Percentiles rank a stretch among this genome's conserved stretches.
Conservation (phyloP, 352 stramenopile species). For the Aphanomyces euteiches region DNA sequence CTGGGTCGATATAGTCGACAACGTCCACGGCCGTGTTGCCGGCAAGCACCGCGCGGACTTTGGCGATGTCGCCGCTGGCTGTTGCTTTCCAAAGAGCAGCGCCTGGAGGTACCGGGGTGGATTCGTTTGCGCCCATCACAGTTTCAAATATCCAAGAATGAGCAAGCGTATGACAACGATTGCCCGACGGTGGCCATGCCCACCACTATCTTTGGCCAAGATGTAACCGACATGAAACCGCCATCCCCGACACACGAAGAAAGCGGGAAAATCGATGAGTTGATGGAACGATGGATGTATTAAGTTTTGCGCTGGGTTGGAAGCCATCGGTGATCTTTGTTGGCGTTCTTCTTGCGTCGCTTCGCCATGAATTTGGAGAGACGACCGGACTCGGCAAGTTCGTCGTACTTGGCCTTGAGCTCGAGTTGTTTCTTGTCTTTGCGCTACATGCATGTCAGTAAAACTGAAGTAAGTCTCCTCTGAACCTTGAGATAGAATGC, state of each 20-base stretch:
- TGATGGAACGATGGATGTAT: conserved; percentile 6
- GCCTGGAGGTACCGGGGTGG: not conserved
- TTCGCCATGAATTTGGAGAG: conserved; percentile 92
- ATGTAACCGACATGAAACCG: not conserved
- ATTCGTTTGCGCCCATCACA: conserved; percentile 13
- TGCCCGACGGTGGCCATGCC: not conserved
- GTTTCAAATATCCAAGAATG: conserved; percentile 1
- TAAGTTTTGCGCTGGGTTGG: conserved; percentile 72
- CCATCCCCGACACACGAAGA: not conserved
- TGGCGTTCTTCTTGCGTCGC: conserved; percentile 91
- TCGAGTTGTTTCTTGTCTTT: conserved; percentile 91
- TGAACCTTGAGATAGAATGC: conserved; percentile 87
- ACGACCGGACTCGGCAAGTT: conserved; percentile 81
- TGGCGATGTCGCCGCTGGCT: not conserved
- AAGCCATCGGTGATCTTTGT: conserved; percentile 89
- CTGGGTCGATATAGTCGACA: conserved; percentile 1
- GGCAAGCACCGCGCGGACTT: conserved; percentile 13
- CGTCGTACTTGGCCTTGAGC: conserved; percentile 88
- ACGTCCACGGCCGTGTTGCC: not conserved
- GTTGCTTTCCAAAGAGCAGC: conserved; percentile 16
- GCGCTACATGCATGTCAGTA: conserved; percentile 39
- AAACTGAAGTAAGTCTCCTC: not conserved
- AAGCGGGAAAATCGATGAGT: not conserved
- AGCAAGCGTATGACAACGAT: not conserved
- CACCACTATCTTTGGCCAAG: not conserved